Conservation (phyloP, 1,139 yeast species). For the Hanseniaspora gamundiae region DNA sequence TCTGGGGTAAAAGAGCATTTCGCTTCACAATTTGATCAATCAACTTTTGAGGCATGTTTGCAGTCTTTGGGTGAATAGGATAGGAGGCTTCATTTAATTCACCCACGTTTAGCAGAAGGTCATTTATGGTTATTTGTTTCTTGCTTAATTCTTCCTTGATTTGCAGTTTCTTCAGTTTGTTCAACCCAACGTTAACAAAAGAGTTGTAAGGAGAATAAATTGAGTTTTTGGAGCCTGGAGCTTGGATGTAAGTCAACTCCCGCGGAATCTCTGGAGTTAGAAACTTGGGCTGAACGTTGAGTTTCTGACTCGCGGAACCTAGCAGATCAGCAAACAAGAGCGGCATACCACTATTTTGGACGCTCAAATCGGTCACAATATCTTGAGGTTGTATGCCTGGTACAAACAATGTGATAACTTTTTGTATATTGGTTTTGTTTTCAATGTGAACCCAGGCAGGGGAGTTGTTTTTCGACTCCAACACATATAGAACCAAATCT, state of each 20-base stretch:
- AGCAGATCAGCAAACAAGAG: conserved; percentile 4
- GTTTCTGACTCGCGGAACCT: conserved; percentile 2
- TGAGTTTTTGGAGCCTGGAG: conserved; percentile 55
- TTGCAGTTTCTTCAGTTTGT: conserved; percentile 40
- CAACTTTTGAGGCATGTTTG: conserved; percentile 10
- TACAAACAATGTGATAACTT: conserved; percentile 48
- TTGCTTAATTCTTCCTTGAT: conserved; percentile 26
- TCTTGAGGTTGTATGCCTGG: conserved; percentile 51
- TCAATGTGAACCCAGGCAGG: conserved; percentile 34
- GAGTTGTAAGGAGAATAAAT: conserved; percentile 44
- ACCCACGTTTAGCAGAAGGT: conserved; percentile 37
- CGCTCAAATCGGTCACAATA: conserved; percentile 16
- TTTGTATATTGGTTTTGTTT: conserved; percentile 33
- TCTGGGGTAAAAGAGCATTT: conserved; percentile 2
- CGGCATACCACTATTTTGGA: background rate
- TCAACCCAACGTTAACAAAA: conserved; percentile 42
- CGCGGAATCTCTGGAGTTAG: background rate
- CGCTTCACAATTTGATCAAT: conserved; percentile 5
- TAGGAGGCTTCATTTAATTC: conserved; percentile 39
- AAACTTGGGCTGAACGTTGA: background rate
- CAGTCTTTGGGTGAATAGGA: conserved; percentile 42
- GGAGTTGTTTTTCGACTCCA: conserved; percentile 28
- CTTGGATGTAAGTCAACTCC: conserved; percentile 8
- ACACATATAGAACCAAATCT: conserved; percentile 37
- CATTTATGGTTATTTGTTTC: conserved; percentile 38